phyloP scores from a whole-genome alignment of 345 rosid genomes.

The Bruguiera sexangula region DNA sequence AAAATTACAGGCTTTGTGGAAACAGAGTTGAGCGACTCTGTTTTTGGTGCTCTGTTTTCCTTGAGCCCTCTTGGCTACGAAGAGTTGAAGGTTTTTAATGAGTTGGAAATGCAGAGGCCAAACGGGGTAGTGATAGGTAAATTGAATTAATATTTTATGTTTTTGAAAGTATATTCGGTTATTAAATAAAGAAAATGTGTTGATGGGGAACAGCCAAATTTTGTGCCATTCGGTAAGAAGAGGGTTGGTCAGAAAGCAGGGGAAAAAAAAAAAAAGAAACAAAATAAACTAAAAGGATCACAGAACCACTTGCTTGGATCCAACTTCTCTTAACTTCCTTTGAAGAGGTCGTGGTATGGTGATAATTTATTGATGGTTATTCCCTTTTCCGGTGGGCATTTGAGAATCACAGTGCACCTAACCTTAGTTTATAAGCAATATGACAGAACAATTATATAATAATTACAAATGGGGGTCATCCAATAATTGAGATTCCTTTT shows the following conservation, averaged over 20 bases:
- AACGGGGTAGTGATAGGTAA: background rate
- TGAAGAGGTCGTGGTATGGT: background rate
- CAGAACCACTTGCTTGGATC: background rate
- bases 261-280: too few species aligned
- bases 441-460: too few species aligned
- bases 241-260: too few species aligned
- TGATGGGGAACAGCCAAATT: background rate
- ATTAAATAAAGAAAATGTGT: background rate
- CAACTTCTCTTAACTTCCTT: background rate
- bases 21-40: too few species aligned
- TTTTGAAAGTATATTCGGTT: background rate
- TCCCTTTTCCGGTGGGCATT: background rate
- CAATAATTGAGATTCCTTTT: too few species aligned
- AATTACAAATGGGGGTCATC: too few species aligned
- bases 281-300: background rate
- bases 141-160: background rate
- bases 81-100: too few species aligned
- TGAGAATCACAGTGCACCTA: background rate
- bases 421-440: background rate
- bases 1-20: too few species aligned
- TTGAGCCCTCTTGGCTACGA: too few species aligned
- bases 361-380: background rate
- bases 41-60: too few species aligned
- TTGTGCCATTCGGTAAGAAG: background rate
- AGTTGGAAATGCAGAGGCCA: background rate